Evolutionary conservation across 768 basidiomycete species (phyloP).

Genomic region (Termitomyces sp.): DNA sequence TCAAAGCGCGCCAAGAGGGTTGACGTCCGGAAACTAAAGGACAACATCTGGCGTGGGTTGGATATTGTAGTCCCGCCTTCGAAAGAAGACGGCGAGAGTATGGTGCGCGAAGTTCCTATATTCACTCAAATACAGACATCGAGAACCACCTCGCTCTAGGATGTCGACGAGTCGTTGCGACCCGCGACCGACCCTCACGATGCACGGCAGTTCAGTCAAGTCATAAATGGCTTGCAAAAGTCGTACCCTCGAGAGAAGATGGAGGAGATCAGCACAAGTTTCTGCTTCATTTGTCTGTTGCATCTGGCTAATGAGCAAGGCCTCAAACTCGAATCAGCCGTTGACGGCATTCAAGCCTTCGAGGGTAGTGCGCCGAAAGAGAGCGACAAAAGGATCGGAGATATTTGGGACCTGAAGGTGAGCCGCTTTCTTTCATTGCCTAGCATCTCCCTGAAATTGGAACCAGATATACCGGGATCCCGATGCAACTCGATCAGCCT

Average conservation of each 20-base stretch:
- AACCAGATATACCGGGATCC: constrained; percentile 47
- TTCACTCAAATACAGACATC: neutral
- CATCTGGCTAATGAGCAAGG: constrained; percentile 98
- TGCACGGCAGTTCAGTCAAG: constrained; percentile 66
- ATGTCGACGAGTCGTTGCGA: constrained; percentile 41
- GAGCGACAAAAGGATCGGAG: constrained; percentile 47
- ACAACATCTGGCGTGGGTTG: constrained; percentile 94
- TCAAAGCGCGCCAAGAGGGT: constrained; percentile 95
- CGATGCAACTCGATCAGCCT: constrained; percentile 33
- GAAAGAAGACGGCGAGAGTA: constrained; percentile 37
- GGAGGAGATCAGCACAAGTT: constrained; percentile 97
- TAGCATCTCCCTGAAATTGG: neutral
- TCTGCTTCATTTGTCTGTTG: constrained; percentile 97
- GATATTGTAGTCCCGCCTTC: constrained; percentile 60
- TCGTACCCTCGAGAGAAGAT: constrained; percentile 92
- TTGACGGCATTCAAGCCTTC: constrained; percentile 26
- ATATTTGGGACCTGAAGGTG: constrained; percentile 78
- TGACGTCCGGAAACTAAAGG: constrained; percentile 94
- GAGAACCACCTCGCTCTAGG: constrained; percentile 33
- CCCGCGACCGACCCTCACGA: constrained; percentile 59
- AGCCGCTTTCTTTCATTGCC: constrained; percentile 10
- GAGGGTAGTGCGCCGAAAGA: constrained; percentile 29
- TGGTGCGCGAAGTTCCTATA: constrained; percentile 36
- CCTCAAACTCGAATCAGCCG: constrained; percentile 63
- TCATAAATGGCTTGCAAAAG: constrained; percentile 75